These are phyloP conservation scores for Gossypium ekmanianum DNA, from an alignment of 345 rosid species.

Conservation along the genomic window DNA sequence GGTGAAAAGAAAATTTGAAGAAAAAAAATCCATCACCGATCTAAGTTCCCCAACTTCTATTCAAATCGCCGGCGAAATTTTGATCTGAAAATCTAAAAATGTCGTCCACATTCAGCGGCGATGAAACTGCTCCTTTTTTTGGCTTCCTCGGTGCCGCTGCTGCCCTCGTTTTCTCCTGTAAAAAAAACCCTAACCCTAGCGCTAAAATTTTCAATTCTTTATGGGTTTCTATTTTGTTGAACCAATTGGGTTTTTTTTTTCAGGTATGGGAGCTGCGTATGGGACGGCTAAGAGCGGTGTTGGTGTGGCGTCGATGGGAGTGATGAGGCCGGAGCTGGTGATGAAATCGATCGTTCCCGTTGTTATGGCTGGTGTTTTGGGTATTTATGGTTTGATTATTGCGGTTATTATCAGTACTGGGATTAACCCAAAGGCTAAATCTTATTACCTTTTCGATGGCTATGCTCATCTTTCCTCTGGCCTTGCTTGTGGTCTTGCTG, in stretches of 20 bases:
- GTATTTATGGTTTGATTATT: conserved; percentile 77
- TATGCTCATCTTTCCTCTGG: conserved; percentile 75
- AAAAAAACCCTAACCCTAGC: background rate
- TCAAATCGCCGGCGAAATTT: background rate
- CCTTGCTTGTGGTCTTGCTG: conserved; percentile 57
- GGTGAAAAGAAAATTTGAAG: background rate
- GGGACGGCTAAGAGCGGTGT: conserved; percentile 86
- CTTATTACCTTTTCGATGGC: conserved; percentile 75
- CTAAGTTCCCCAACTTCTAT: background rate
- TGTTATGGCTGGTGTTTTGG: conserved; percentile 83
- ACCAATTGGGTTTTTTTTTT: background rate
- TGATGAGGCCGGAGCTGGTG: conserved; percentile 86
- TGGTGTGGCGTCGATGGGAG: conserved; percentile 85
- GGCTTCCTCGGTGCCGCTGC: conserved; percentile 52
- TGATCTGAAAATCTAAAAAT: background rate
- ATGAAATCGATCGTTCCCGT: conserved; percentile 88
- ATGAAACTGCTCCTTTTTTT: conserved; percentile 41
- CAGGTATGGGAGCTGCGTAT: conserved; percentile 85
- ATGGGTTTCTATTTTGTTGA: background rate
- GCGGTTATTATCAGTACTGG: conserved; percentile 85
- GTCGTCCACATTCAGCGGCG: conserved; percentile 41
- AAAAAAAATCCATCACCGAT: background rate
- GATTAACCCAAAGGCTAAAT: conserved; percentile 76
- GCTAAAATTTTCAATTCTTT: background rate
- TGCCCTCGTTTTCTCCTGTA: conserved; percentile 41